Conservation (phyloP, 2,329 filamentous ascomycete genomes). For the Zymoseptoria brevis region DNA sequence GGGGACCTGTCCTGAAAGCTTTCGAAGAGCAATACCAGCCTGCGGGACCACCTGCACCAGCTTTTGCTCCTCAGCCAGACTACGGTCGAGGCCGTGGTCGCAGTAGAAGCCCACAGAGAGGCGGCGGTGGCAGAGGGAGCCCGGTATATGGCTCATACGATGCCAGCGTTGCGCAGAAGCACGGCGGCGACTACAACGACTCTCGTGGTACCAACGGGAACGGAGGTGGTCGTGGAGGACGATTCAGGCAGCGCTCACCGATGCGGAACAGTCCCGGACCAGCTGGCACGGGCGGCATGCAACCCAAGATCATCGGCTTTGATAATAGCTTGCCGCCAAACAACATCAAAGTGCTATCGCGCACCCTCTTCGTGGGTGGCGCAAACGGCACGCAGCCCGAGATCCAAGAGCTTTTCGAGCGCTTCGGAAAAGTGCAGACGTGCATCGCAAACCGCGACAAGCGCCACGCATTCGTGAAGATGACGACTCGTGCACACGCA, state of each 20-base stretch:
- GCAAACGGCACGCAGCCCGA: slow-evolving; percentile 74
- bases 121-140: slow-evolving; percentile 51
- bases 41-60: slow-evolving; percentile 11
- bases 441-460: slow-evolving; percentile 98
- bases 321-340: slow-evolving; percentile 67
- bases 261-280: slow-evolving; percentile 59
- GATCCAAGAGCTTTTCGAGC: slow-evolving; percentile 69
- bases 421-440: slow-evolving; percentile 83
- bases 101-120: slow-evolving; percentile 60
- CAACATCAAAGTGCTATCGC: slow-evolving; percentile 84
- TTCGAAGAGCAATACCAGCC: slow-evolving; percentile 31
- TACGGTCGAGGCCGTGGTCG: slow-evolving; percentile 56
- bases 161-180: slow-evolving; percentile 27
- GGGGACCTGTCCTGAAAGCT: slow-evolving; percentile 50
- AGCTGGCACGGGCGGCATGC: slow-evolving; percentile 34
- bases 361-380: slow-evolving; percentile 92
- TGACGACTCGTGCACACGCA: slow-evolving; percentile 83
- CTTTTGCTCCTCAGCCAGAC: slow-evolving; percentile 16
- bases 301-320: slow-evolving; percentile 70
- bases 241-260: slow-evolving; percentile 82
- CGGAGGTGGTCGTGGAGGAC: slow-evolving; percentile 47
- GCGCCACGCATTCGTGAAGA: slow-evolving; percentile 97
- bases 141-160: slow-evolving; percentile 68
- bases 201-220: slow-evolving; percentile 35
- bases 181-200: slow-evolving; percentile 16